Conservation (phyloP, 2,329 filamentous ascomycete species). For the Colletotrichum sp. region DNA sequence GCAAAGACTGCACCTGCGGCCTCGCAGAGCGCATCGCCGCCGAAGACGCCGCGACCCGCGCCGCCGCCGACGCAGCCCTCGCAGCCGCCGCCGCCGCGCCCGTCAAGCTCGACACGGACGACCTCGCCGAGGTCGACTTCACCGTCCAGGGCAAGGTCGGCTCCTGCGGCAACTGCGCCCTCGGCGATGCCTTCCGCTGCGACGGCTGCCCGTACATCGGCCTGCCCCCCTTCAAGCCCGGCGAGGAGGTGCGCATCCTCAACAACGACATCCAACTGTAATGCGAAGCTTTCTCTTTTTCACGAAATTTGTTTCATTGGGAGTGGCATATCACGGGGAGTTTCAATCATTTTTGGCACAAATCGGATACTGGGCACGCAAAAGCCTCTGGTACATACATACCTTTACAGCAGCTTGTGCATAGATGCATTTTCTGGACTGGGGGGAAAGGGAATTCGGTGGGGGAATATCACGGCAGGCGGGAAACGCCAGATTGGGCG, state of each 20-base stretch:
- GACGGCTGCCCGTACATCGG: constrained; percentile 82
- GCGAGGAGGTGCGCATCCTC: constrained; percentile 88
- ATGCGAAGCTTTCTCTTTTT: background rate
- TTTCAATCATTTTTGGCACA: background rate
- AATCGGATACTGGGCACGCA: background rate
- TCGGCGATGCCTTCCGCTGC: constrained; percentile 88
- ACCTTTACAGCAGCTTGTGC: background rate
- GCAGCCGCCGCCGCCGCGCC: constrained; percentile 60
- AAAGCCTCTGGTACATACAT: background rate
- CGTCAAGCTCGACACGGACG: constrained; percentile 72
- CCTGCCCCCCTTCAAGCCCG: constrained; percentile 94
- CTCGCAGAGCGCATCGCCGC: constrained; percentile 71
- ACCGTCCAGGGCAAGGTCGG: constrained; percentile 97
- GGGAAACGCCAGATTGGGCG: background rate
- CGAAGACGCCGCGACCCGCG: constrained; percentile 65
- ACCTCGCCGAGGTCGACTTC: constrained; percentile 91
- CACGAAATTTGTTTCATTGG: background rate
- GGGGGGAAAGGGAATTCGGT: background rate
- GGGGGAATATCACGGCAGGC: background rate
- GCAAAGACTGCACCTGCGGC: constrained; percentile 93
- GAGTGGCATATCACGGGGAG: background rate
- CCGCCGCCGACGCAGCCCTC: constrained; percentile 69
- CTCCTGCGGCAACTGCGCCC: constrained; percentile 90
- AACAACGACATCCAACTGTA: constrained; percentile 87
- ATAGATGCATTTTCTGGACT: background rate